Conservation (phyloP, 306 rosid genomes). For the Erythrophleum fordii region DNA sequence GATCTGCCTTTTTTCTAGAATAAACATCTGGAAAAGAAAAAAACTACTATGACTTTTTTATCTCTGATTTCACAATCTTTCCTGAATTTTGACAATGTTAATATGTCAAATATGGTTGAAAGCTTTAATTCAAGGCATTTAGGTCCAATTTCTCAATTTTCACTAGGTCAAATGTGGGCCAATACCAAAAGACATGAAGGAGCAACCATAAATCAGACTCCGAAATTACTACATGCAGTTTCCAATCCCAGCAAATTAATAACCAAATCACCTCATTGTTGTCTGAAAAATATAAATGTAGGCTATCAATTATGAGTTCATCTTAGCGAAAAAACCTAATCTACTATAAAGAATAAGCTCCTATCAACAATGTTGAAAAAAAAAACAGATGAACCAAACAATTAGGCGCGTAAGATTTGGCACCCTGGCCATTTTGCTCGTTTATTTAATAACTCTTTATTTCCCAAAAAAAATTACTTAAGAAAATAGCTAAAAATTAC, state of each 20-base stretch:
- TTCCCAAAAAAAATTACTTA: too few species aligned
- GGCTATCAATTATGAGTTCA: neutral
- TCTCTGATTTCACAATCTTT: neutral
- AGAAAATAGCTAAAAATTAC: too few species aligned
- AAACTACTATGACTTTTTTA: slow-evolving; percentile 8
- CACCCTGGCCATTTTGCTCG: too few species aligned
- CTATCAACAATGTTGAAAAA: neutral
- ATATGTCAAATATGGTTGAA: too few species aligned
- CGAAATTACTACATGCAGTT: neutral
- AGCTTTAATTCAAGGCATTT: slow-evolving; percentile 6
- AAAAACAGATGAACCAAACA: neutral
- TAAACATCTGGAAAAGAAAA: slow-evolving; percentile 2
- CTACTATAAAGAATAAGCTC: neutral
- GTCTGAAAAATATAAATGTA: neutral
- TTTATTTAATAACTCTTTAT: too few species aligned
- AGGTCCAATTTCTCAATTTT: slow-evolving; percentile 23
- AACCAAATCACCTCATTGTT: neutral
- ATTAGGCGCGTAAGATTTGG: too few species aligned
- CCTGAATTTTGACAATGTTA: neutral
- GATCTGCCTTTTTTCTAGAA: neutral
- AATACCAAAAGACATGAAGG: slow-evolving; percentile 5
- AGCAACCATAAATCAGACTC: neutral
- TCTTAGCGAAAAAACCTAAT: neutral
- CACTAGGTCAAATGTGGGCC: slow-evolving; percentile 1
- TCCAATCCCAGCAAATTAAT: neutral